A percentile compares a stretch with the other conserved stretches of the same genome.
These are phyloP conservation scores for Claviceps maximensis DNA, from an alignment of 2,329 filamentous ascomycete genomes.

Conservation along the genomic window DNA sequence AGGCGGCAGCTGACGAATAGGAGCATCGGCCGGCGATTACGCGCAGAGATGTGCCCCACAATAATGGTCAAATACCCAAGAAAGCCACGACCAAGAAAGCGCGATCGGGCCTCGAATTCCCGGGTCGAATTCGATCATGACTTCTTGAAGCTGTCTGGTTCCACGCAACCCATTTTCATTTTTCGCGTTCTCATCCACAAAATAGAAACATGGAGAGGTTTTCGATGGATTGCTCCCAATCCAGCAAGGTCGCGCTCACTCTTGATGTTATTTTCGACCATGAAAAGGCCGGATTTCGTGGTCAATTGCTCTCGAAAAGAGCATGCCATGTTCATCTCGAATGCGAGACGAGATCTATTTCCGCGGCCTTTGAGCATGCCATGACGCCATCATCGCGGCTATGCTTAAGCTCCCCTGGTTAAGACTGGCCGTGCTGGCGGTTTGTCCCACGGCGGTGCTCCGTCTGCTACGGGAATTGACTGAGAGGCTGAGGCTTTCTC, in stretches of 20 bases:
- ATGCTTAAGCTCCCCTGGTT: slow-evolving; percentile 13
- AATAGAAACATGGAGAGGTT: neutral
- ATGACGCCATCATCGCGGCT: slow-evolving; percentile 17
- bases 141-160: neutral
- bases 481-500: neutral
- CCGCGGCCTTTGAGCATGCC: slow-evolving; percentile 5
- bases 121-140: neutral
- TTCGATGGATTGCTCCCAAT: neutral
- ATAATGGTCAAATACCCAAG: neutral
- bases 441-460: slow-evolving; percentile 4
- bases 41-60: slow-evolving; percentile 2
- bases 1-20: slow-evolving; percentile 3
- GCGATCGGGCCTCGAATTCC: slow-evolving; percentile 1
- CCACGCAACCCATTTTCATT: neutral
- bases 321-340: neutral
- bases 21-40: neutral
- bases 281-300: neutral
- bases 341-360: slow-evolving; percentile 3
- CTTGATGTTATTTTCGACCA: neutral
- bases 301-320: slow-evolving; percentile 1
- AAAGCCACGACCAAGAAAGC: neutral
- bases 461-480: neutral
- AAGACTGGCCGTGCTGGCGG: slow-evolving; percentile 13
- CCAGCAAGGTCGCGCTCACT: neutral
- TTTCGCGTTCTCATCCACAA: neutral